Percentiles rank a stretch among this genome's conserved stretches.
phyloP scores from a whole-genome alignment of 169 alveolate species.

The Plasmodium malariae region DNA sequence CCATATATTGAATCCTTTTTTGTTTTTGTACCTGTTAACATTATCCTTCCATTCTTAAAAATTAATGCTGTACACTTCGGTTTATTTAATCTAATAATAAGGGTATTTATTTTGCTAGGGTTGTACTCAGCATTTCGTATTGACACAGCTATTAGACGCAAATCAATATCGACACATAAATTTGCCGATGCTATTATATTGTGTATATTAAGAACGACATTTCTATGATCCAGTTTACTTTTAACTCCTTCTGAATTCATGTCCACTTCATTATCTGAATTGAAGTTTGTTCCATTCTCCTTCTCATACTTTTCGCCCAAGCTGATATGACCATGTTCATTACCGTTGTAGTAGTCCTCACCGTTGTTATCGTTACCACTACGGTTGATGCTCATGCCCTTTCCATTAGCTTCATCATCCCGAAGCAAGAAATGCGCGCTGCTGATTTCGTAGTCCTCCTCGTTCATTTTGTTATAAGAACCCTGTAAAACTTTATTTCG shows the following conservation, averaged over 20 bases:
- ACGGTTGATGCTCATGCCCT: neutral
- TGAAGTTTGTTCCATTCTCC: neutral
- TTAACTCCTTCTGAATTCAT: conserved; percentile 1
- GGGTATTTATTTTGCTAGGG: conserved; percentile 97
- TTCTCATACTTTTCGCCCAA: neutral
- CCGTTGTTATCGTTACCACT: no score
- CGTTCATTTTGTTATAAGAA: neutral
- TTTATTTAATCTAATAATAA: conserved; percentile 95
- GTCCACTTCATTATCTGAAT: neutral
- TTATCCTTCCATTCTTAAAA: conserved; percentile 96
- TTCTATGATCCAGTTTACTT: conserved; percentile 72
- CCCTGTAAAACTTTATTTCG: no score
- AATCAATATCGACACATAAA: conserved; percentile 91
- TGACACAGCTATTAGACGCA: conserved; percentile 93
- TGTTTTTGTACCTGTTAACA: conserved; percentile 97
- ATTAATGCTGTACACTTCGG: conserved; percentile 98
- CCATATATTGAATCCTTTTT: conserved; percentile 94
- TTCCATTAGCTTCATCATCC: conserved; percentile 12
- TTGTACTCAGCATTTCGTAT: conserved; percentile 98
- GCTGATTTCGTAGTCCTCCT: neutral
- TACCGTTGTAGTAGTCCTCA: no score
- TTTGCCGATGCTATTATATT: conserved; percentile 97
- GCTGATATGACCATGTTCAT: no score
- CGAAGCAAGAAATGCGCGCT: neutral
- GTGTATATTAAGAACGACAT: conserved; percentile 90